A percentile compares a stretch with the other conserved stretches of the same genome.
Conservation (phyloP, 495 filamentous ascomycete species). For the Margaritispora aquatica region DNA sequence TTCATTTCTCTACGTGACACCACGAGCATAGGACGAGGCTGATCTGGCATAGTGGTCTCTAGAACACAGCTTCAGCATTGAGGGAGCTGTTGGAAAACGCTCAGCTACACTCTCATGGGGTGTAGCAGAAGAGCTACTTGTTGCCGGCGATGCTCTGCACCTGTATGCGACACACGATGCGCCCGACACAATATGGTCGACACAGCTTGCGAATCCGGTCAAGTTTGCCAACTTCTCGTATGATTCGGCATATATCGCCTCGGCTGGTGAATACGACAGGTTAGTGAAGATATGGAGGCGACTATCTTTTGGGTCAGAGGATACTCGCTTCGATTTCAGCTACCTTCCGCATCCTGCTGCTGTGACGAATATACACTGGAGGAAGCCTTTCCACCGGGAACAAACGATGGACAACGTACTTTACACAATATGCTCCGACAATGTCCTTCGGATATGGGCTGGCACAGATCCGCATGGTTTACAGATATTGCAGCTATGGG, state of each 20-base stretch:
- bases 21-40: constrained; percentile 36
- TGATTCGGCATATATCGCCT: constrained; percentile 79
- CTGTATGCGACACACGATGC: constrained; percentile 58
- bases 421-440: constrained; percentile 89
- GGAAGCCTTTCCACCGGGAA: constrained; percentile 63
- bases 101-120: constrained; percentile 80
- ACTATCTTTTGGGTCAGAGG: constrained; percentile 74
- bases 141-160: constrained; percentile 63
- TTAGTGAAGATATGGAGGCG: constrained; percentile 91
- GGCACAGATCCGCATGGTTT: constrained; percentile 66
- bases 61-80: constrained; percentile 27
- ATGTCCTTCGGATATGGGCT: constrained; percentile 77
- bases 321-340: constrained; percentile 81
- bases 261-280: constrained; percentile 71
- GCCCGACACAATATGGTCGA: constrained; percentile 61
- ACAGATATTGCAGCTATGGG: constrained; percentile 72
- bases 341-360: constrained; percentile 81
- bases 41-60: constrained; percentile 41
- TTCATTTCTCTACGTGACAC: constrained; percentile 26
- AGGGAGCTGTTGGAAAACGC: constrained; percentile 29
- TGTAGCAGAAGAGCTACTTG: constrained; percentile 69
- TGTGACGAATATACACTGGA: constrained; percentile 83
- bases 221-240: constrained; percentile 78
- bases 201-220: constrained; percentile 61
- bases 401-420: constrained; percentile 82